Evolutionary conservation across 306 rosid species (phyloP).

Genomic region (Hylodesmum podocarpum): DNA sequence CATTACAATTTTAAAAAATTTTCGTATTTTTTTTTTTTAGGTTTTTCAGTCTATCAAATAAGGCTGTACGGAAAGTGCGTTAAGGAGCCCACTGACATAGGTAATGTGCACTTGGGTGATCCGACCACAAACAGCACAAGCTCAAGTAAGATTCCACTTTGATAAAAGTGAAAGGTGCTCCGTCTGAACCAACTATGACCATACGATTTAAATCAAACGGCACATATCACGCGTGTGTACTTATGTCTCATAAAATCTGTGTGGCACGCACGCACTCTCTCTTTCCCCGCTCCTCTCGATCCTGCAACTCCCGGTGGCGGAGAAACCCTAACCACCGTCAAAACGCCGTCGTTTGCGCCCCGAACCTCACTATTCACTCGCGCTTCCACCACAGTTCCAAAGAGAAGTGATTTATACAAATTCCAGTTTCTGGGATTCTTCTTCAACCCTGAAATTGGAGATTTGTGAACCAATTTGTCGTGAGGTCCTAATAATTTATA

Average conservation of each 20-base stretch:
- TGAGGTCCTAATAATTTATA: neutral
- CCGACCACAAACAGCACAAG: conserved; percentile 36
- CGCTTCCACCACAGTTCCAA: too few relatives aligned
- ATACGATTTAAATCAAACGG: conserved; percentile 41
- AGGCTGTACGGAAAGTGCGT: neutral
- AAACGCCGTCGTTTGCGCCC: conserved; percentile 36
- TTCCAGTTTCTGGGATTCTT: neutral
- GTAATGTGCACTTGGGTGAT: conserved; percentile 37
- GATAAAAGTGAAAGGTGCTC: conserved; percentile 23
- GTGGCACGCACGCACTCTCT: conserved; percentile 47
- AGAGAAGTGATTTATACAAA: neutral
- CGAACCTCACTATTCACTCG: neutral
- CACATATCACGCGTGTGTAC: conserved; percentile 26
- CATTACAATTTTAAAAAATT: too few relatives aligned
- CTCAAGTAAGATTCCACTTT: conserved; percentile 24
- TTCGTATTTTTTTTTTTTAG: too few relatives aligned
- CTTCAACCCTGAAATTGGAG: neutral
- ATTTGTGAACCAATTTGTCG: neutral
- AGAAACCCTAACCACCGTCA: conserved; percentile 34
- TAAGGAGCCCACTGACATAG: conserved; percentile 26
- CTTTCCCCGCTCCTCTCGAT: neutral
- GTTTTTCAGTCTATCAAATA: too few relatives aligned
- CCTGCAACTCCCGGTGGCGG: conserved; percentile 41
- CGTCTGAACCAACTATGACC: neutral
- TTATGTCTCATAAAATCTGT: conserved; percentile 46